Percentiles rank a stretch among this genome's conserved stretches.
These are phyloP conservation scores for Neurospora tetraspora DNA, from an alignment of 495 filamentous ascomycete genomes.

Conservation along the genomic window DNA sequence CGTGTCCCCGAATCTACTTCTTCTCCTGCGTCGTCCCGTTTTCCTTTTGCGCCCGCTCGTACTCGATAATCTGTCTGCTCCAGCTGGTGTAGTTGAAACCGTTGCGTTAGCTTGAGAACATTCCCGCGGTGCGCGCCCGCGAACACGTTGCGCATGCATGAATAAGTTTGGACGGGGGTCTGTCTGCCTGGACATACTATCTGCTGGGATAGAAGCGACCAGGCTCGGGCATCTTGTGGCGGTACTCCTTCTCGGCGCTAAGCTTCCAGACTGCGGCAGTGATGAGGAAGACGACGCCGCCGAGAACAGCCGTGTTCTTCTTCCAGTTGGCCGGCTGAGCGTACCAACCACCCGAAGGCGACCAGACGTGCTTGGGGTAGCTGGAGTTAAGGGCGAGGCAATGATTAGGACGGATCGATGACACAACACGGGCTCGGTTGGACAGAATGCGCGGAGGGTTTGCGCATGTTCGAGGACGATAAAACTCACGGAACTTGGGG, in stretches of 20 bases:
- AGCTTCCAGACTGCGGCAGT: slow-evolving; percentile 63
- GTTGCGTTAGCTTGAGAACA: not conserved
- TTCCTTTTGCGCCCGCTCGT: slow-evolving; percentile 63
- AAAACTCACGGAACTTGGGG: slow-evolving; percentile 80
- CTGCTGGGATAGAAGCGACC: slow-evolving; percentile 89
- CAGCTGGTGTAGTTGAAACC: slow-evolving; percentile 45
- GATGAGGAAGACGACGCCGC: slow-evolving; percentile 61
- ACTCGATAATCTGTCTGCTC: slow-evolving; percentile 83
- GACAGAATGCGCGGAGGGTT: slow-evolving; percentile 2
- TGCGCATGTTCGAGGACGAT: slow-evolving; percentile 2
- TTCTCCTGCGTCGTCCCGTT: slow-evolving; percentile 10
- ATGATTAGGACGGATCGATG: slow-evolving; percentile 3
- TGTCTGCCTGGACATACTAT: slow-evolving; percentile 55
- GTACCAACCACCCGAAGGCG: slow-evolving; percentile 96
- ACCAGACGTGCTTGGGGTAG: slow-evolving; percentile 99
- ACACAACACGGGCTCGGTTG: not conserved
- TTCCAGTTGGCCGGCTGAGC: slow-evolving; percentile 90
- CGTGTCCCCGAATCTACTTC: slow-evolving; percentile 5
- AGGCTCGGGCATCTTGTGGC: slow-evolving; percentile 77
- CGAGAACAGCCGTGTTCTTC: slow-evolving; percentile 79
- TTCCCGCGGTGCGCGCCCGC: not conserved
- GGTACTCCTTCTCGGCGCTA: slow-evolving; percentile 73
- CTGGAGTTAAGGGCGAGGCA: slow-evolving; percentile 32
- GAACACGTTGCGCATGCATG: not conserved
- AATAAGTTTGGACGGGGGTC: not conserved